Evolutionary conservation across 148 eudicot species (phyloP).

Genomic region (Selenicereus undatus): DNA sequence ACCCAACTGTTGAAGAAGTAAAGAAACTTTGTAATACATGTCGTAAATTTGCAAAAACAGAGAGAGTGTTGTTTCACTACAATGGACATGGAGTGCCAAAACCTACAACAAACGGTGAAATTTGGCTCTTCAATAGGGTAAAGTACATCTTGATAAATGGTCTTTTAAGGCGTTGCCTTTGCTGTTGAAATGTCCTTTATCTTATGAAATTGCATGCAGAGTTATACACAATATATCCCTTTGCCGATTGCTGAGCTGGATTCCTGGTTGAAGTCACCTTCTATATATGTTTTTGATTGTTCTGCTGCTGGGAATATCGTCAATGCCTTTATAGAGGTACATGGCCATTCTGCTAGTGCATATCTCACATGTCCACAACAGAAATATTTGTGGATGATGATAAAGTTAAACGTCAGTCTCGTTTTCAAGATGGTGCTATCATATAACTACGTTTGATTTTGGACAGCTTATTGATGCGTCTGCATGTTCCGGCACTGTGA

Average conservation of each 20-base stretch:
- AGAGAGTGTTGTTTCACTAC: conserved; percentile 93
- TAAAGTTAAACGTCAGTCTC: conserved; percentile 8
- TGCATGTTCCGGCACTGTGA: conserved; percentile 53
- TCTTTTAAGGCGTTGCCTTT: background rate
- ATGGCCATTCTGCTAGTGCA: conserved; percentile 8
- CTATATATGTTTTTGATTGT: conserved; percentile 94
- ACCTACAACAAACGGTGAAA: conserved; percentile 91
- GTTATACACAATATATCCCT: conserved; percentile 89
- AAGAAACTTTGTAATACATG: conserved; percentile 85
- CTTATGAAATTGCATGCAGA: conserved; percentile 40
- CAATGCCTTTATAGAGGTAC: conserved; percentile 88
- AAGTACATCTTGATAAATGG: conserved; percentile 3
- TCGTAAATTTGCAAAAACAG: conserved; percentile 82
- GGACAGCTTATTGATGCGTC: conserved; percentile 71
- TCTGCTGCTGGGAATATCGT: conserved; percentile 96
- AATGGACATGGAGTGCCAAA: conserved; percentile 99
- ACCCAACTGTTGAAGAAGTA: conserved; percentile 93
- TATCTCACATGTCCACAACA: background rate
- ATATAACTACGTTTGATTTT: conserved; percentile 15
- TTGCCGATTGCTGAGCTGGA: conserved; percentile 85
- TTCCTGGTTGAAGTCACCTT: conserved; percentile 91
- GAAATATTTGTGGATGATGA: conserved; percentile 10
- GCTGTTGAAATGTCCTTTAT: conserved; percentile 5
- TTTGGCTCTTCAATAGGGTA: conserved; percentile 97
- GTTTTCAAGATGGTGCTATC: conserved; percentile 2